phyloP scores from a whole-genome alignment of 139 green algal genomes.

The Pseudopediastrum boryanum region DNA sequence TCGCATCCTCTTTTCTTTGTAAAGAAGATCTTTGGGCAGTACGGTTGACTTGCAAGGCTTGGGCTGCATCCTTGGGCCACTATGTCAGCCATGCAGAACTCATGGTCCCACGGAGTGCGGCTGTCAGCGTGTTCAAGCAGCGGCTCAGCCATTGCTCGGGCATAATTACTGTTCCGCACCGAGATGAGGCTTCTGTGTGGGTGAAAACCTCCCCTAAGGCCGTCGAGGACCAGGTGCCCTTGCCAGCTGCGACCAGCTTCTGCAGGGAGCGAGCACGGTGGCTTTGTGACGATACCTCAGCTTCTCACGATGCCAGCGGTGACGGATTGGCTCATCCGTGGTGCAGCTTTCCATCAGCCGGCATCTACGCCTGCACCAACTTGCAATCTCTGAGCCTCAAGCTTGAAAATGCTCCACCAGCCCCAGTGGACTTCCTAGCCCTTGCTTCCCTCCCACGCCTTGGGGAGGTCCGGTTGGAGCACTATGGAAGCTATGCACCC shows the following conservation, averaged over 20 bases:
- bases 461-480: conserved; percentile 25
- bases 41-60: conserved; percentile 11
- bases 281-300: too few species aligned
- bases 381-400: conserved; percentile 23
- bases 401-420: conserved; percentile 13
- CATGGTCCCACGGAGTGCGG: not conserved
- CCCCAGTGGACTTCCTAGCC: conserved; percentile 6
- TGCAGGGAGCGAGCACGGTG: too few species aligned
- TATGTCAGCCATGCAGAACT: not conserved
- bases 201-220: too few species aligned
- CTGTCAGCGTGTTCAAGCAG: too few species aligned
- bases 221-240: not conserved
- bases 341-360: conserved; percentile 22
- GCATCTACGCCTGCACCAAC: conserved; percentile 22
- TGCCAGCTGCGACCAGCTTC: not conserved
- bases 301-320: too few species aligned
- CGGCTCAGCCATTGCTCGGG: too few species aligned
- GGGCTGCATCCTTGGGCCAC: conserved; percentile 7
- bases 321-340: not conserved
- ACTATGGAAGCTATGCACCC: not conserved
- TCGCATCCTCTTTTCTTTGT: too few species aligned
- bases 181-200: too few species aligned
- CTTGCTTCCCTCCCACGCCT: not conserved
- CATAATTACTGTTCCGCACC: too few species aligned
- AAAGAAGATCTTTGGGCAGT: too few species aligned